These are phyloP conservation scores for Pseudogymnoascus sp. DNA, from an alignment of 2,329 filamentous ascomycete species.

Conservation along the genomic window DNA sequence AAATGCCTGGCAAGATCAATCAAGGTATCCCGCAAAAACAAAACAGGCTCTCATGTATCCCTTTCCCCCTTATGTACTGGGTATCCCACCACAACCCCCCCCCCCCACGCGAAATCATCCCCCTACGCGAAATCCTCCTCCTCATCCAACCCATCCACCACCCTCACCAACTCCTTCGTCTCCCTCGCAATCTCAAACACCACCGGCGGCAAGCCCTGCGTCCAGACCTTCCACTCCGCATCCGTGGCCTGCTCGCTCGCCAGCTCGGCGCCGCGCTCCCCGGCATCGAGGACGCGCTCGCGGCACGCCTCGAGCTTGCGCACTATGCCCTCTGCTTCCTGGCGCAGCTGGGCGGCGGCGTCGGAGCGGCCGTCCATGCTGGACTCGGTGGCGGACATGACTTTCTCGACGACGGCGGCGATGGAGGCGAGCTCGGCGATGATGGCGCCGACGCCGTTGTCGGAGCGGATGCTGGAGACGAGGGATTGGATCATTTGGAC, in stretches of 20 bases:
- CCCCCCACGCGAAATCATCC: neutral
- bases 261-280: conserved; percentile 52
- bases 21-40: neutral
- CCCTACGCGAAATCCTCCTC: neutral
- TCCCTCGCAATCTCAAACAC: conserved; percentile 82
- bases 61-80: neutral
- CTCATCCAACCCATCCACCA: conserved; percentile 31
- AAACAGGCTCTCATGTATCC: neutral
- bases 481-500: conserved; percentile 77
- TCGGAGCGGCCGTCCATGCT: conserved; percentile 38
- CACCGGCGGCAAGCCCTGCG: conserved; percentile 66
- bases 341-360: conserved; percentile 44
- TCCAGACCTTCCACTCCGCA: conserved; percentile 54
- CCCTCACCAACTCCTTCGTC: conserved; percentile 62
- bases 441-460: conserved; percentile 56
- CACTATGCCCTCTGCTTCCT: conserved; percentile 43
- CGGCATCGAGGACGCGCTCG: conserved; percentile 56
- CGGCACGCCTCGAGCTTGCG: conserved; percentile 54
- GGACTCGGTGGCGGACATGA: conserved; percentile 57
- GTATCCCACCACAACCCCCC: neutral
- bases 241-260: conserved; percentile 45
- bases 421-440: conserved; percentile 64
- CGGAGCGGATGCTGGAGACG: conserved; percentile 61
- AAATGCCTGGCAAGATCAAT: conserved; percentile 2
- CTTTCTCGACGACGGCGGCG: conserved; percentile 59